phyloP scores from a whole-genome alignment of 352 stramenopile species.

The Globisporangium paroecandrum region DNA sequence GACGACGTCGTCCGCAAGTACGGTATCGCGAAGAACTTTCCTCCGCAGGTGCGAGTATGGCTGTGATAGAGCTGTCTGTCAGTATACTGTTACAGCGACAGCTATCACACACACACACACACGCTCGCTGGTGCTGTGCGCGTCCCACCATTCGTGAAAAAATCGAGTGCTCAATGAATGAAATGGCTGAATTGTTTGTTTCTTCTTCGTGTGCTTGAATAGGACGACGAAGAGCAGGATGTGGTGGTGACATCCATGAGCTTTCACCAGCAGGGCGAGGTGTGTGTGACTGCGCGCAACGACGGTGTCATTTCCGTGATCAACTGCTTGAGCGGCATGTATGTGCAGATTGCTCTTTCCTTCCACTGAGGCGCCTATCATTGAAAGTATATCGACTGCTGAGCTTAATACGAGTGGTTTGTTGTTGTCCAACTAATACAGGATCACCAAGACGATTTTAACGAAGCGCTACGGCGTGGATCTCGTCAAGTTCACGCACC shows the following conservation, averaged over 20 bases:
- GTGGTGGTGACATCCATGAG: slow-evolving; percentile 55
- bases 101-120: no score
- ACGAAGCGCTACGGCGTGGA: slow-evolving; percentile 83
- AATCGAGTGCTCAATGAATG: neutral
- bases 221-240: slow-evolving; percentile 68
- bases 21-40: slow-evolving; percentile 62
- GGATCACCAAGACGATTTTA: slow-evolving; percentile 82
- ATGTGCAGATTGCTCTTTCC: slow-evolving; percentile 19
- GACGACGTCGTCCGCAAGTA: slow-evolving; percentile 66
- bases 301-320: slow-evolving; percentile 79
- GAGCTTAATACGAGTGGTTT: neutral
- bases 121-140: neutral
- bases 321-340: slow-evolving; percentile 83
- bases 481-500: slow-evolving; percentile 76
- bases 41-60: slow-evolving; percentile 37
- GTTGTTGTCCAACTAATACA: slow-evolving; percentile 16
- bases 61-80: neutral
- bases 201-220: neutral
- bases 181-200: neutral
- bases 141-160: neutral
- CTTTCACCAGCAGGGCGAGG: slow-evolving; percentile 79
- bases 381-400: neutral
- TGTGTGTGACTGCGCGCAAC: slow-evolving; percentile 70
- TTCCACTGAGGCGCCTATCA: neutral
- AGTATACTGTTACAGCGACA: no score